Evolutionary conservation across 2,329 filamentous ascomycete species (phyloP).

Genomic region (Fonsecaea pedrosoi): DNA sequence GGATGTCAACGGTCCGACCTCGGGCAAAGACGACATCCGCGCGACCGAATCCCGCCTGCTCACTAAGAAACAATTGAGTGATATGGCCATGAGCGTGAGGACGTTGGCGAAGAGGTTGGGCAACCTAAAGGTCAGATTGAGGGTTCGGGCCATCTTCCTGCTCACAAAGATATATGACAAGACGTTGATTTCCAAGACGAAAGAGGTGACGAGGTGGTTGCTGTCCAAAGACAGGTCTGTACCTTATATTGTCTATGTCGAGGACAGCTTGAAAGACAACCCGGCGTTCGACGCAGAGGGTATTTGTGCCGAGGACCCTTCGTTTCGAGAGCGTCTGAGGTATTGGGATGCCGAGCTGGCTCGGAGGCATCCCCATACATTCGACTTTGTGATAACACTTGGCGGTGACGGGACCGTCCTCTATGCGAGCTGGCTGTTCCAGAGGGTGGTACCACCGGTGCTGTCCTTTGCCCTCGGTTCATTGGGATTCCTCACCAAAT

Average conservation of each 20-base stretch:
- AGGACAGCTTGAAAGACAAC: slow-evolving; percentile 74
- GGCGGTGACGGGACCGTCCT: slow-evolving; percentile 95
- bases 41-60: slow-evolving; percentile 73
- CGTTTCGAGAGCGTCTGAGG: slow-evolving; percentile 66
- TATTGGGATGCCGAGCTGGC: slow-evolving; percentile 88
- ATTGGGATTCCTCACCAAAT: slow-evolving; percentile 95
- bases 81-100: slow-evolving; percentile 96
- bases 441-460: slow-evolving; percentile 90
- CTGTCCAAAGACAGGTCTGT: slow-evolving; percentile 71
- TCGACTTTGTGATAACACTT: slow-evolving; percentile 91
- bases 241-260: slow-evolving; percentile 79
- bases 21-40: slow-evolving; percentile 45
- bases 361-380: slow-evolving; percentile 76
- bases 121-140: slow-evolving; percentile 80
- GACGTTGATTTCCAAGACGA: slow-evolving; percentile 75
- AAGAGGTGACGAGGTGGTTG: slow-evolving; percentile 81
- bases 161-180: slow-evolving; percentile 92
- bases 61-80: slow-evolving; percentile 91
- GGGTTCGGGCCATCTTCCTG: slow-evolving; percentile 82
- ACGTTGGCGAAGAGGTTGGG: slow-evolving; percentile 86
- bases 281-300: slow-evolving; percentile 75
- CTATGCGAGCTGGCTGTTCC: slow-evolving; percentile 96
- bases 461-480: slow-evolving; percentile 91
- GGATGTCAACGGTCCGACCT: slow-evolving; percentile 22
- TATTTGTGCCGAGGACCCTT: slow-evolving; percentile 67